phyloP scores from a whole-genome alignment of 78 protist species.

The Tieghemostelium lacteum region DNA sequence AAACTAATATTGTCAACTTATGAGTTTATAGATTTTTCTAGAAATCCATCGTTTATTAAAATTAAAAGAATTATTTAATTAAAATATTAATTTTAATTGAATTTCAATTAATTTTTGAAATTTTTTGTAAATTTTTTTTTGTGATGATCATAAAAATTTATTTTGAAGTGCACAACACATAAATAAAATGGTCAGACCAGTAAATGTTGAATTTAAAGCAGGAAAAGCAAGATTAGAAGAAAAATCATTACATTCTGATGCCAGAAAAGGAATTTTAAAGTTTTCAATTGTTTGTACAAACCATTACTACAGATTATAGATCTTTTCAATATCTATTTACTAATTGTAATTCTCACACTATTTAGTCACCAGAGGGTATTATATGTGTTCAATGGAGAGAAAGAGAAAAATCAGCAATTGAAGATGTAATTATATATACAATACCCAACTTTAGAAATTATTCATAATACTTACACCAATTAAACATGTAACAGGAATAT shows the following conservation, averaged over 20 bases:
- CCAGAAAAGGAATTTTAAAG: slow-evolving; percentile 44
- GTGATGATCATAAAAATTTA: too few relatives aligned
- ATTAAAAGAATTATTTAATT: too few relatives aligned
- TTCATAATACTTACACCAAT: background rate
- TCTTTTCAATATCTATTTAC: too few relatives aligned
- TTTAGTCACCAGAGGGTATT: slow-evolving; percentile 38
- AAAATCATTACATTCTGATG: slow-evolving; percentile 17
- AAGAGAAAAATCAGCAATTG: slow-evolving; percentile 33
- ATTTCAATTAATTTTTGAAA: too few relatives aligned
- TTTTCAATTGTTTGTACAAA: slow-evolving; percentile 43
- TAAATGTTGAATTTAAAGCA: slow-evolving; percentile 55
- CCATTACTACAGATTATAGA: too few relatives aligned
- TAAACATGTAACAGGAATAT: slow-evolving; percentile 5
- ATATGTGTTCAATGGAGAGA: slow-evolving; percentile 43
- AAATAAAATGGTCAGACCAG: slow-evolving; percentile 6
- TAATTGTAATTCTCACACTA: background rate
- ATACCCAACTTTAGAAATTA: background rate
- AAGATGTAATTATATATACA: slow-evolving; percentile 16
- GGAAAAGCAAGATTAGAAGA: slow-evolving; percentile 52
- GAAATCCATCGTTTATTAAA: too few relatives aligned
- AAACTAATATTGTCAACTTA: too few relatives aligned
- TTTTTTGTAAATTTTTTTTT: too few relatives aligned
- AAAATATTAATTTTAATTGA: too few relatives aligned
- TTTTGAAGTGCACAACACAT: too few relatives aligned
- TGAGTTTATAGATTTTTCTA: too few relatives aligned